Conservation (phyloP, 768 basidiomycete genomes). For the Leccinellum rugosiceps region DNA sequence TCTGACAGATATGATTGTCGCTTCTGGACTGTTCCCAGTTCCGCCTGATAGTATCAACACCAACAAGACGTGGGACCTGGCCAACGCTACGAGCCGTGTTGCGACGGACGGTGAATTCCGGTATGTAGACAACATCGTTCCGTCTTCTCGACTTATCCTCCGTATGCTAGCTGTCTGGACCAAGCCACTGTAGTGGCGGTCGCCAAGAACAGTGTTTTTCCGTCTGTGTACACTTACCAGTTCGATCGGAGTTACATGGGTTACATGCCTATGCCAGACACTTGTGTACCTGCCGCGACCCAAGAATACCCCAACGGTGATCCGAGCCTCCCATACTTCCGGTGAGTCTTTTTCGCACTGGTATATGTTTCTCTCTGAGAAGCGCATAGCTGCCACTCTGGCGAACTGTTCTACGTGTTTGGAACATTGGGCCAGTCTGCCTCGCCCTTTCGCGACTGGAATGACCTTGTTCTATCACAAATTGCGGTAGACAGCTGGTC, state of each 20-base stretch:
- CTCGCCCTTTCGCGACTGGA: constrained; percentile 43
- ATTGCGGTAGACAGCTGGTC: constrained; percentile 45
- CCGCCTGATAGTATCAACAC: not conserved
- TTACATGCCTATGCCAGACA: constrained; percentile 42
- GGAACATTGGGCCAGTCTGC: constrained; percentile 37
- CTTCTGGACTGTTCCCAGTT: constrained; percentile 1
- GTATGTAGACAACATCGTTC: not conserved
- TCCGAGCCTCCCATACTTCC: constrained; percentile 45
- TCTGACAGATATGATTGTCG: constrained; percentile 1
- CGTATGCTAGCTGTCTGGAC: constrained; percentile 32
- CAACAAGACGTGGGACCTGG: constrained; percentile 5
- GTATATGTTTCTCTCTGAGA: not conserved
- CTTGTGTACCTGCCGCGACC: constrained; percentile 43
- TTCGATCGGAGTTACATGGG: constrained; percentile 47
- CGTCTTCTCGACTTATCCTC: not conserved
- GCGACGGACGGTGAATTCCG: constrained; percentile 9
- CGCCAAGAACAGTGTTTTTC: constrained; percentile 39
- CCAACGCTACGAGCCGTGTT: constrained; percentile 3
- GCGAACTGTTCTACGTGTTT: constrained; percentile 32
- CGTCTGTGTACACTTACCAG: constrained; percentile 42
- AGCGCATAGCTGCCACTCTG: constrained; percentile 26
- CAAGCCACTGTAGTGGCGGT: constrained; percentile 47
- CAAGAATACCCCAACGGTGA: constrained; percentile 44
- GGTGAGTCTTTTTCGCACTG: constrained; percentile 14
- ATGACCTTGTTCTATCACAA: constrained; percentile 45